phyloP scores from a whole-genome alignment of 2,329 filamentous ascomycete genomes.

The Bipolaris gigantea region DNA sequence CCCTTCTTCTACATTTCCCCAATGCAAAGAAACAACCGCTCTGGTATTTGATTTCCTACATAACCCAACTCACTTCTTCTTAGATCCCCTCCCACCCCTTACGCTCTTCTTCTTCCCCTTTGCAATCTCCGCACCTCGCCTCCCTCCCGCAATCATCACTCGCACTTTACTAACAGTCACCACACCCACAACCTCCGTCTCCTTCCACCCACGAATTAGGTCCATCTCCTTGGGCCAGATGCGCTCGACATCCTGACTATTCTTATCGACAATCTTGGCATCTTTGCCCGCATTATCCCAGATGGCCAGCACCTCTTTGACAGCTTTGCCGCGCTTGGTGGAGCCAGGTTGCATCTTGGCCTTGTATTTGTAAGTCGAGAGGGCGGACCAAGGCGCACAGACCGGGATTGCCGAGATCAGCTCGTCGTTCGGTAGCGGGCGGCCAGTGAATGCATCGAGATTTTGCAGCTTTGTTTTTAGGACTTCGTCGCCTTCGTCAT shows the following conservation, averaged over 20 bases:
- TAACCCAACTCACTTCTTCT: constrained; percentile 25
- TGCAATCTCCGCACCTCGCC: constrained; percentile 31
- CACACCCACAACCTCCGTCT: constrained; percentile 77
- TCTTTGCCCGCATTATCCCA: constrained; percentile 71
- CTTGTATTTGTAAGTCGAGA: constrained; percentile 83
- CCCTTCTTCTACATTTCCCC: neutral
- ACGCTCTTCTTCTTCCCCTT: constrained; percentile 36
- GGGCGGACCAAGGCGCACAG: constrained; percentile 65
- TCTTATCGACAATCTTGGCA: constrained; percentile 48
- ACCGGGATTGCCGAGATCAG: constrained; percentile 67
- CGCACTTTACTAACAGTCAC: constrained; percentile 80
- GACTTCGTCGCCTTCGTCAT: constrained; percentile 62
- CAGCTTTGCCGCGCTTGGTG: constrained; percentile 91
- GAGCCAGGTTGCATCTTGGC: constrained; percentile 89
- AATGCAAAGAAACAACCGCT: neutral
- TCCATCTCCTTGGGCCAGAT: constrained; percentile 89
- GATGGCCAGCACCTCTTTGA: constrained; percentile 82
- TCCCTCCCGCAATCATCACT: constrained; percentile 66
- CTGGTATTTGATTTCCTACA: neutral
- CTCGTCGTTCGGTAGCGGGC: constrained; percentile 78
- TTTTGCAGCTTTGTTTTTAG: constrained; percentile 43
- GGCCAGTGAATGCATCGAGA: constrained; percentile 75
- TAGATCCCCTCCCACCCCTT: constrained; percentile 37
- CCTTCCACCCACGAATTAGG: constrained; percentile 76
- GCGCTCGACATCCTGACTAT: constrained; percentile 62